Evolutionary conservation across 768 basidiomycete species (phyloP).

Genomic region (Podaxis carcinomalis): DNA sequence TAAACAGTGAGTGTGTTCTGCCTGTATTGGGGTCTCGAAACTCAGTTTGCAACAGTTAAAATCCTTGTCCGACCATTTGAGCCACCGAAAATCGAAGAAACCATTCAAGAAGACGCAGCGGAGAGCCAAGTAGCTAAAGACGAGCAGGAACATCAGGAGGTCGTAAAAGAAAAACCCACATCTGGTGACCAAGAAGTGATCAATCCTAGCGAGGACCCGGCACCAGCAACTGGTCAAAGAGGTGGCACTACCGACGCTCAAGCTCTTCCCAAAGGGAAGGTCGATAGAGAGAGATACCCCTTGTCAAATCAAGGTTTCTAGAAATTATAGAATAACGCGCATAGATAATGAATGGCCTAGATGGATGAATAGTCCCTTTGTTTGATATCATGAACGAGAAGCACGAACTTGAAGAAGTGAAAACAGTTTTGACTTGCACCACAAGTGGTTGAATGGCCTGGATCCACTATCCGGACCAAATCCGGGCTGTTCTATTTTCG

Average conservation of each 20-base stretch:
- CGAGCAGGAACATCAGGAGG: background rate
- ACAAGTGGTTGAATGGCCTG: no score
- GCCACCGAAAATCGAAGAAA: background rate
- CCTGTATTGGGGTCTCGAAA: background rate
- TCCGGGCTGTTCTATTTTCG: no score
- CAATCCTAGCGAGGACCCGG: background rate
- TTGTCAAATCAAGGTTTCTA: background rate
- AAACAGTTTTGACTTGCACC: no score
- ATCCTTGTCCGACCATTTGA: constrained; percentile 28
- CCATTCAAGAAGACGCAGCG: background rate
- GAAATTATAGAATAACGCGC: background rate
- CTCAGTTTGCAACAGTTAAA: constrained; percentile 23
- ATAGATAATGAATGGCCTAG: no score
- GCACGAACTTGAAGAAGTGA: no score
- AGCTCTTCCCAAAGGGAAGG: background rate
- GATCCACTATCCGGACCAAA: no score
- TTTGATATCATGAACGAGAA: no score
- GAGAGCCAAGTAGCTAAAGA: background rate
- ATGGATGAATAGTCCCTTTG: no score
- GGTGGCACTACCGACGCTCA: background rate
- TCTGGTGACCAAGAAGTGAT: background rate
- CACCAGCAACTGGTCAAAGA: background rate
- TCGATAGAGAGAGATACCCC: background rate
- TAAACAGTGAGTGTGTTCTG: constrained; percentile 26
- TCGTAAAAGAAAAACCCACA: background rate